Percentiles rank a stretch among this genome's conserved stretches.
These are phyloP conservation scores for Babesia caballi DNA, from an alignment of 169 alveolate species.

Conservation along the genomic window DNA sequence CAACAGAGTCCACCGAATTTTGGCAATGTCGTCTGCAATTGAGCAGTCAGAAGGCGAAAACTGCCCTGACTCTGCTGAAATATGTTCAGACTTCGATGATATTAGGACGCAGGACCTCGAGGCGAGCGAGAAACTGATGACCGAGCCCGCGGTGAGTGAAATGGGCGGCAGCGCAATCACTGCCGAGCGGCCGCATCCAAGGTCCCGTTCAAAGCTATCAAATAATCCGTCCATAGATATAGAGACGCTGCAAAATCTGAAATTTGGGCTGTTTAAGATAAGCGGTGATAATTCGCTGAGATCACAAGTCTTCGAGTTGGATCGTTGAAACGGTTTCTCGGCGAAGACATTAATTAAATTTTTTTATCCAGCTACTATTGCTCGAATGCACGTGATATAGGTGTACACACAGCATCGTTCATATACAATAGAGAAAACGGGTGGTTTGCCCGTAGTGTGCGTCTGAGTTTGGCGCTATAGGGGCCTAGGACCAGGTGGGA, in stretches of 20 bases:
- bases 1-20: not conserved
- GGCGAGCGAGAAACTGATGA: not conserved
- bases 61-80: not conserved
- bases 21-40: not conserved
- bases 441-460: no score
- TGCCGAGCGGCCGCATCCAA: not conserved
- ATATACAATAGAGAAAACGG: no score
- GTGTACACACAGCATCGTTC: no score
- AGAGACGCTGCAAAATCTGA: not conserved
- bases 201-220: not conserved
- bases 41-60: not conserved
- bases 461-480: no score
- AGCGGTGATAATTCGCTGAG: not conserved
- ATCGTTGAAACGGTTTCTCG: not conserved
- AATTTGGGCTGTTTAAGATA: conserved; percentile 1
- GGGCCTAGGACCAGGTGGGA: no score
- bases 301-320: not conserved
- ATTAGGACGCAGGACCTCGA: not conserved
- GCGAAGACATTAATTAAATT: no score
- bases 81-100: not conserved
- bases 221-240: not conserved
- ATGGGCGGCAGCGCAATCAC: not conserved
- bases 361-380: no score
- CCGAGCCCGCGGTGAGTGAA: not conserved
- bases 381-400: no score